Evolutionary conservation across 768 basidiomycete genomes (phyloP).

Genomic region (Tulasnella sp.): DNA sequence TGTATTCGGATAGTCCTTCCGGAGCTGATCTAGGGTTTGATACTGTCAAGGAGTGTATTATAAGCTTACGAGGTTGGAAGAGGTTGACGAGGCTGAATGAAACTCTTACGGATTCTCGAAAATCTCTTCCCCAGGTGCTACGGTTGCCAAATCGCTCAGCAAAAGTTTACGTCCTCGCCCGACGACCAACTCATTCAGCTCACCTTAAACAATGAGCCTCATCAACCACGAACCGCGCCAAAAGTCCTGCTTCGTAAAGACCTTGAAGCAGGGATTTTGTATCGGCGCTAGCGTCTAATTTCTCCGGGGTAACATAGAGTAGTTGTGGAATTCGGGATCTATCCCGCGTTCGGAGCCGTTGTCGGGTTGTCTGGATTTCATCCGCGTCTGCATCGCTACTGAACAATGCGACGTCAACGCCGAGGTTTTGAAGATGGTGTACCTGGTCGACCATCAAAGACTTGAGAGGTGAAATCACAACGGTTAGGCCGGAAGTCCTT

Average conservation of each 20-base stretch:
- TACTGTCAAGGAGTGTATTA: conserved; percentile 49
- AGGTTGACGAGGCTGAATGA: neutral
- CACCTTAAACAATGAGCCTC: conserved; percentile 74
- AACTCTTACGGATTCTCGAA: conserved; percentile 70
- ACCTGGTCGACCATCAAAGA: conserved; percentile 92
- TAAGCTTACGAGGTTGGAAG: neutral
- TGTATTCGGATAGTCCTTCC: conserved; percentile 67
- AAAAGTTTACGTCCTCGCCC: neutral
- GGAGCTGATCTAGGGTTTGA: conserved; percentile 59
- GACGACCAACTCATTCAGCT: neutral
- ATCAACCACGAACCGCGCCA: conserved; percentile 92
- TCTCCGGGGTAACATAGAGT: conserved; percentile 91
- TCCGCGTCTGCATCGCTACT: conserved; percentile 51
- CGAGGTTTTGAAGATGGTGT: conserved; percentile 55
- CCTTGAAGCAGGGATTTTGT: conserved; percentile 54
- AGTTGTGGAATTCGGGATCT: conserved; percentile 52
- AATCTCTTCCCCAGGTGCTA: conserved; percentile 90
- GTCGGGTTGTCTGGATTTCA: conserved; percentile 42
- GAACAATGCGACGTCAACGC: conserved; percentile 66
- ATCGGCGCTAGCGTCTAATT: conserved; percentile 59
- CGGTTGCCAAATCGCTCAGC: conserved; percentile 41
- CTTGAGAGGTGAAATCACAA: conserved; percentile 86
- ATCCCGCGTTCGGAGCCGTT: conserved; percentile 45
- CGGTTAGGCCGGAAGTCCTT: conserved; percentile 71
- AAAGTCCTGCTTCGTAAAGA: conserved; percentile 53